These are phyloP conservation scores for Pythium phragmiticola DNA, from an alignment of 352 stramenopile species.

Conservation along the genomic window DNA sequence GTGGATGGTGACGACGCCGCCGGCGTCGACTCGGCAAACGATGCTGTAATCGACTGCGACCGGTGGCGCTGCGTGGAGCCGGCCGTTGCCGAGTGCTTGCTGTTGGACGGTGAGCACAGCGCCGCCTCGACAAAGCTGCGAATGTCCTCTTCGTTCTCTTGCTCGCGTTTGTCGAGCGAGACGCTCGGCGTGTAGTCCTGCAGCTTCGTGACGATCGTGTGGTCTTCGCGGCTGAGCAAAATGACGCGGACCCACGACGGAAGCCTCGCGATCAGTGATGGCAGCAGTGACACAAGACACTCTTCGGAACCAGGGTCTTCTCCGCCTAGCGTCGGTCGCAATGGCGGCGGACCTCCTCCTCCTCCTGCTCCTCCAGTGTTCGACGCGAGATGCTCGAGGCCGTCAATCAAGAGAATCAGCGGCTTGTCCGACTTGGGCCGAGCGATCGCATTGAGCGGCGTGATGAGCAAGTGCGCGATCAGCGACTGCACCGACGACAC, in stretches of 20 bases:
- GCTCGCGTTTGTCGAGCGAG: conserved; percentile 40
- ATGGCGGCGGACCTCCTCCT: not conserved
- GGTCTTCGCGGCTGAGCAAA: conserved; percentile 62
- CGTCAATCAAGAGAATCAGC: conserved; percentile 64
- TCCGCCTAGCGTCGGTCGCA: conserved; percentile 19
- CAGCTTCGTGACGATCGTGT: conserved; percentile 52
- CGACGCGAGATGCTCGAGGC: conserved; percentile 50
- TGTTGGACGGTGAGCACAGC: conserved; percentile 15
- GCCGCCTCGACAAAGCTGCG: conserved; percentile 26
- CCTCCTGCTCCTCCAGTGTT: conserved; percentile 2
- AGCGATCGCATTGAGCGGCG: conserved; percentile 66
- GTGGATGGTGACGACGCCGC: not conserved
- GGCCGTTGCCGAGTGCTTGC: not conserved
- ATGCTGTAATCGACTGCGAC: conserved; percentile 15
- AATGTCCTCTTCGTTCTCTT: conserved; percentile 59
- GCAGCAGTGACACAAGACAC: conserved; percentile 60
- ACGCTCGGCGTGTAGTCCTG: conserved; percentile 51
- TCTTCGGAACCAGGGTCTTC: conserved; percentile 29
- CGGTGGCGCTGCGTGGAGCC: conserved; percentile 8
- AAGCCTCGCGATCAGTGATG: conserved; percentile 45
- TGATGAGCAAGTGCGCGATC: conserved; percentile 50
- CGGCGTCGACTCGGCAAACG: conserved; percentile 1
- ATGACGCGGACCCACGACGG: conserved; percentile 71
- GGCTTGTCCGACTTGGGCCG: conserved; percentile 46
- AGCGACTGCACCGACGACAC: conserved; percentile 64